Percentiles rank a stretch among this genome's conserved stretches.
These are phyloP conservation scores for Volutella citrinella DNA, from an alignment of 2,329 filamentous ascomycete species.

Conservation along the genomic window DNA sequence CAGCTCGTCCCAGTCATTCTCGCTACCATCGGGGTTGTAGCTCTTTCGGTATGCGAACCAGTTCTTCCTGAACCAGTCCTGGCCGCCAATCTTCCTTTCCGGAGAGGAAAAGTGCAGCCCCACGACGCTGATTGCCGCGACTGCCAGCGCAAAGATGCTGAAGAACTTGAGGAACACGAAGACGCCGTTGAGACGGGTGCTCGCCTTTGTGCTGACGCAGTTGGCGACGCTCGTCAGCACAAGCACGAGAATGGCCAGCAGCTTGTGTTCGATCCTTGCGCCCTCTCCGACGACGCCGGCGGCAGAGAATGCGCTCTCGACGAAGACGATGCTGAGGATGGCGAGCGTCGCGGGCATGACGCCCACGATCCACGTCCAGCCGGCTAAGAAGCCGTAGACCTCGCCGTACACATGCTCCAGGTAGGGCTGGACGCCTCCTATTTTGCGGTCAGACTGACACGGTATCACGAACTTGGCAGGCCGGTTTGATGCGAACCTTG, in stretches of 20 bases:
- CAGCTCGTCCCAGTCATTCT: conserved; percentile 47
- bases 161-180: conserved; percentile 54
- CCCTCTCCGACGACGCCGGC: conserved; percentile 44
- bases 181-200: conserved; percentile 52
- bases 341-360: conserved; percentile 64
- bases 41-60: conserved; percentile 56
- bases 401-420: conserved; percentile 60
- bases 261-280: conserved; percentile 44
- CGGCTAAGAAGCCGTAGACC: conserved; percentile 58
- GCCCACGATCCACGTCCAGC: conserved; percentile 64
- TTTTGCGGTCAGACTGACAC: not conserved
- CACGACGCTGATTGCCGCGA: conserved; percentile 47
- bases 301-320: conserved; percentile 57
- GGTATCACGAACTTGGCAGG: no score
- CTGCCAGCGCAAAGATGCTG: conserved; percentile 45
- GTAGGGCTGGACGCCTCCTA: conserved; percentile 61
- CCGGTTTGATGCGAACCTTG: conserved; percentile 52
- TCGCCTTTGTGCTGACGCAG: conserved; percentile 54
- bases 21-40: conserved; percentile 45
- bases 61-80: conserved; percentile 49
- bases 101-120: conserved; percentile 37
- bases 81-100: conserved; percentile 38
- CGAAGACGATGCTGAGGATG: conserved; percentile 62
- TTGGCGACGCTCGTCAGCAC: conserved; percentile 48
- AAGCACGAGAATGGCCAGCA: conserved; percentile 48